Conservation (phyloP, 2,329 filamentous ascomycete genomes). For the Alternaria atra region DNA sequence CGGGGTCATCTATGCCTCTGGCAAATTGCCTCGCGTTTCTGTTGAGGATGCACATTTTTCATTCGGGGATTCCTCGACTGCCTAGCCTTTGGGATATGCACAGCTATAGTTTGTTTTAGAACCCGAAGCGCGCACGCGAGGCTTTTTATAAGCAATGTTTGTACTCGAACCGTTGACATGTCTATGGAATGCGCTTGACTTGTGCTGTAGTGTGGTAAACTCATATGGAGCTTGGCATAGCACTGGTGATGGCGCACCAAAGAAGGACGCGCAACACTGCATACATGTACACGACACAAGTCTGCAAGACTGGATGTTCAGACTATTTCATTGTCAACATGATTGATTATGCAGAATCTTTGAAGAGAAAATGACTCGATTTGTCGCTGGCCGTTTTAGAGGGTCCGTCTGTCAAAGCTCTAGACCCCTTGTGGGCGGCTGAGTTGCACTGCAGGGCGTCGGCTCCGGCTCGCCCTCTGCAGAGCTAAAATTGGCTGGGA, state of each 20-base stretch:
- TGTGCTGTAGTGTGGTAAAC: background rate
- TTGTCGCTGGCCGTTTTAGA: background rate
- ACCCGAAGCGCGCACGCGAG: background rate
- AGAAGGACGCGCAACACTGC: background rate
- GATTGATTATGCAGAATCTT: slow-evolving; percentile 2
- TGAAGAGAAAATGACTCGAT: background rate
- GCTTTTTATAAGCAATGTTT: background rate
- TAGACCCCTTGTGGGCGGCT: background rate
- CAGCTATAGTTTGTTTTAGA: too few species aligned
- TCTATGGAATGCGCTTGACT: background rate
- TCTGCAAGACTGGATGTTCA: background rate
- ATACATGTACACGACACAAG: background rate
- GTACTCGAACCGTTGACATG: background rate
- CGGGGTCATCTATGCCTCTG: background rate
- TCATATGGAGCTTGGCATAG: background rate
- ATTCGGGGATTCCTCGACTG: background rate
- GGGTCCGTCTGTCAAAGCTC: background rate
- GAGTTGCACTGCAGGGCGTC: background rate
- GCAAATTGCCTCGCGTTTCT: slow-evolving; percentile 9
- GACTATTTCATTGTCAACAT: background rate
- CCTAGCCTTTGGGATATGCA: slow-evolving; percentile 4
- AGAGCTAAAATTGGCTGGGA: slow-evolving; percentile 5
- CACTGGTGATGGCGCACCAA: background rate
- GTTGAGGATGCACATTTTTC: slow-evolving; percentile 24
- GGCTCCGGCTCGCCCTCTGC: background rate